Percentiles rank a stretch among this genome's conserved stretches.
Evolutionary conservation across 768 basidiomycete species (phyloP).

Genomic region (Trametes villosa): DNA sequence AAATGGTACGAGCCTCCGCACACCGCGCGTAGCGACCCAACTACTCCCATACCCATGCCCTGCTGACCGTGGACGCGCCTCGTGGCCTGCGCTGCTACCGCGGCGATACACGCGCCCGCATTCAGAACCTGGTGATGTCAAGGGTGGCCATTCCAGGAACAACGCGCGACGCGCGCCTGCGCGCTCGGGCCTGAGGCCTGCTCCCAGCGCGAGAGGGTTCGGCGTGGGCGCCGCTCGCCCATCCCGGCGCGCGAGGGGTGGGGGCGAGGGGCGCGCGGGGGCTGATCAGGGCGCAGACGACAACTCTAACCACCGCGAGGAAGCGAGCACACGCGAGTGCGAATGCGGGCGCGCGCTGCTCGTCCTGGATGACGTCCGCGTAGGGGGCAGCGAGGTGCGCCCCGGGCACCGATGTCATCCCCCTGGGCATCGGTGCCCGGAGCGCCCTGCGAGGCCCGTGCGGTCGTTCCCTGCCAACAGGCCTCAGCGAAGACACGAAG

Average conservation of each 20-base stretch:
- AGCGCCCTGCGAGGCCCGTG: too few relatives aligned
- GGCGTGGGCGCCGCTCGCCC: background rate
- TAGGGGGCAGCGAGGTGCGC: too few relatives aligned
- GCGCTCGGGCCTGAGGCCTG: background rate
- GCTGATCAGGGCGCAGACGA: background rate
- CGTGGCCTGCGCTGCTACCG: background rate
- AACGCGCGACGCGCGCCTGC: background rate
- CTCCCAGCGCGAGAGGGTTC: background rate
- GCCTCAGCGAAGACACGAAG: too few relatives aligned
- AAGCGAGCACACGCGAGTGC: background rate
- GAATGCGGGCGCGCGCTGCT: background rate
- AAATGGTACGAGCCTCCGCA: too few relatives aligned
- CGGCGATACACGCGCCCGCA: background rate
- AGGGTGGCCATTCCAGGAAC: conserved; percentile 6
- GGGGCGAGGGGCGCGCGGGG: background rate
- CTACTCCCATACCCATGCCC: too few relatives aligned
- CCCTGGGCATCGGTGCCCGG: too few relatives aligned
- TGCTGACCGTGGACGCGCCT: background rate
- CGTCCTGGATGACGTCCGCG: background rate
- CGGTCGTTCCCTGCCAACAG: too few relatives aligned
- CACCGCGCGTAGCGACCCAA: too few relatives aligned
- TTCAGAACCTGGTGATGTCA: conserved; percentile 1
- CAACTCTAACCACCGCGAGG: conserved; percentile 5
- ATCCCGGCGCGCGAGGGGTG: too few relatives aligned
- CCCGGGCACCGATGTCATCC: too few relatives aligned